Base-by-base conservation (phyloP, 2,329 filamentous ascomycete species). In the Cytospora schulzeri region DNA sequence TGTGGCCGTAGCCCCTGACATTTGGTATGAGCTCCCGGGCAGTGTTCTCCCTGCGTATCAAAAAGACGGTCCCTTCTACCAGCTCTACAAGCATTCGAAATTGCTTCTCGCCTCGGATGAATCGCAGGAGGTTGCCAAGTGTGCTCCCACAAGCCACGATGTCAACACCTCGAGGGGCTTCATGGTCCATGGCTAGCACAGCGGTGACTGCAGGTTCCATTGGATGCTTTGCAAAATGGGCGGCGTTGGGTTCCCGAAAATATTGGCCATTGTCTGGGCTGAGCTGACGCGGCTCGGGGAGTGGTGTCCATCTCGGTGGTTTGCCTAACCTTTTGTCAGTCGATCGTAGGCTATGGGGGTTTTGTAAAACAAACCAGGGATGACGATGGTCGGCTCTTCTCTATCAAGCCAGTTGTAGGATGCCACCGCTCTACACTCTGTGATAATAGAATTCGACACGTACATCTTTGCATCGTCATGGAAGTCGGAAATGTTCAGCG, bases 1-100 rank as follows among this genome's bases (percentile, higher is more conserved):
- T 81, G 68, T 91, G 88, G 0, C 88, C 88, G 68, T 80, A 90
- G 0, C 89, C 89, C 19, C 69, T 69, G 0, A 91, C 75, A n/a
- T 78, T 78, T 0, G 75, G 68, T 6, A 91, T 86, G 0, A 79
- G 71, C 68, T 89, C 85, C 0, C 73, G 82, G 0, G 88, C 86
- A 0, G 83, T 81, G 53, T 85, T 86, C 69, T 89, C 87, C 26
- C 84, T 80, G 1, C 88, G 84, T 15, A 88, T 73, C 57, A 92
- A 81, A 74, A 91, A 88, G 0, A 90, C 79, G 0, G 85, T 87
- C 19, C 80, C 74, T 1, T 80, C 76, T 1, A 90, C 74, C 0
- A 78, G 72, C 66, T 90, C 83, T 5, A 88, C 78, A 3, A 83
- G 75, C 65, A 90, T 85, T 2, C 87, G 81, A 68, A 90, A 90